Evolutionary conservation across 495 filamentous ascomycete genomes (phyloP), one percentile per base, ranked within the genome.

Genomic region (Neurospora terricola): DNA sequence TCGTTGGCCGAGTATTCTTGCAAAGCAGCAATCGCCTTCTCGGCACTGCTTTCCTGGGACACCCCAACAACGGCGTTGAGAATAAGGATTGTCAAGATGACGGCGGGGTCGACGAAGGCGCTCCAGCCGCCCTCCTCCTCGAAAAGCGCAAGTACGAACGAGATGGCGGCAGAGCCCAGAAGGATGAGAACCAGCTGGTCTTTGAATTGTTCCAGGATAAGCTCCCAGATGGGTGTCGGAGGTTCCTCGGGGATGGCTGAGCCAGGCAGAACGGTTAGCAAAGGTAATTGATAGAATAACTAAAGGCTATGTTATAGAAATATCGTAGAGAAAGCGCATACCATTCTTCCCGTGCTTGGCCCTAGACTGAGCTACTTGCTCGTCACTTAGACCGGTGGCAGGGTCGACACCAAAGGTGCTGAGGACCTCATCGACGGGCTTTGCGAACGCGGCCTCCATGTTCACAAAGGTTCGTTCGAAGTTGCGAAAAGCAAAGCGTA

Each of bases 1-100:
- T 97, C 92, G 78, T 97, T 98, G 73, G 96, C 96, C 48, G 95
- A 98, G 83, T 99, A 99, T 88, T 99, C 94, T 83, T 99, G 95
- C 42, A 99, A 89, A 62, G 96, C 96, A 12, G 96, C 94, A 82
- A 99, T 99, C 11, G 96, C 96, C 82, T 98, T 98, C 81, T 99
- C 96, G 40, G 96, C 96, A 79, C 94, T 97, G 81, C 92, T 97
- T 86, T 99, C 96, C 87, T 99, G 96, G 62, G 94, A 97, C 21
- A 99, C 96, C 75, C 96, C 96, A 48, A 99, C 96, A 72, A 98
- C 90, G 68, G 96, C 92, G 82, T 99, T 99, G 76, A 99, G 89
- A 75, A 99, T 90, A 43, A 99, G 86, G 79, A 99, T 99, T 30
- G 96, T 98, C 73, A 99, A 87, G 77, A 99, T 99, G 81, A 99